Percentiles rank a stretch among this genome's conserved stretches.
phyloP scores from a whole-genome alignment of 345 rosid species.

The Fremontodendron californicum region DNA sequence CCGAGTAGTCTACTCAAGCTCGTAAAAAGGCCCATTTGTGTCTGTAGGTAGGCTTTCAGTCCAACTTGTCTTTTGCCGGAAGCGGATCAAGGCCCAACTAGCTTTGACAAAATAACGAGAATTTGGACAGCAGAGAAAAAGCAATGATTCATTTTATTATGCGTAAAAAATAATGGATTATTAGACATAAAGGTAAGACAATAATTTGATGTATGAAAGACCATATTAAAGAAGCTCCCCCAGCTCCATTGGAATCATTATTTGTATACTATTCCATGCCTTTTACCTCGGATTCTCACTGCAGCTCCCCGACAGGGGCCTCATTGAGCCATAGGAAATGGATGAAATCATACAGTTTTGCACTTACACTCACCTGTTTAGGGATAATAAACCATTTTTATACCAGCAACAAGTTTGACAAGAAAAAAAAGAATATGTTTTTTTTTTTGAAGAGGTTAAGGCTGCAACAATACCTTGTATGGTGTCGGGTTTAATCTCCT shows the following conservation, averaged over 20 bases:
- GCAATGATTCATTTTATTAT: not conserved
- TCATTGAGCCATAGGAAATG: constrained; percentile 97
- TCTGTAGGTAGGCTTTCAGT: too few species aligned
- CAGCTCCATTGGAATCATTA: constrained; percentile 15
- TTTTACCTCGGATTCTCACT: constrained; percentile 23
- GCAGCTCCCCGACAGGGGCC: constrained; percentile 97
- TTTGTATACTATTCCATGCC: constrained; percentile 20
- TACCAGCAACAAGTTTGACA: not conserved
- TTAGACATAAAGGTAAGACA: not conserved
- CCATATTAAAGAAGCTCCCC: constrained; percentile 15
- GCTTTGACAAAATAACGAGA: not conserved
- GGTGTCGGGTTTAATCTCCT: constrained; percentile 94
- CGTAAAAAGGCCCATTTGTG: too few species aligned
- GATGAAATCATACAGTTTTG: constrained; percentile 83
- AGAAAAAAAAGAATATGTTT: not conserved
- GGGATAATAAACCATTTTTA: not conserved
- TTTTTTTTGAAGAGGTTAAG: not conserved
- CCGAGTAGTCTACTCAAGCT: too few species aligned
- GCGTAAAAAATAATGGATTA: not conserved
- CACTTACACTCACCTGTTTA: constrained; percentile 82
- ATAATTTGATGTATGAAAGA: not conserved
- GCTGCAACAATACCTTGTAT: constrained; percentile 56
- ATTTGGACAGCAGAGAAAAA: not conserved
- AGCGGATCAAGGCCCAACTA: too few species aligned
- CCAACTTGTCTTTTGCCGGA: too few species aligned